Evolutionary conservation across 768 basidiomycete species (phyloP), one percentile per base, ranked within the genome.

Genomic region (Agrocybe pediades): DNA sequence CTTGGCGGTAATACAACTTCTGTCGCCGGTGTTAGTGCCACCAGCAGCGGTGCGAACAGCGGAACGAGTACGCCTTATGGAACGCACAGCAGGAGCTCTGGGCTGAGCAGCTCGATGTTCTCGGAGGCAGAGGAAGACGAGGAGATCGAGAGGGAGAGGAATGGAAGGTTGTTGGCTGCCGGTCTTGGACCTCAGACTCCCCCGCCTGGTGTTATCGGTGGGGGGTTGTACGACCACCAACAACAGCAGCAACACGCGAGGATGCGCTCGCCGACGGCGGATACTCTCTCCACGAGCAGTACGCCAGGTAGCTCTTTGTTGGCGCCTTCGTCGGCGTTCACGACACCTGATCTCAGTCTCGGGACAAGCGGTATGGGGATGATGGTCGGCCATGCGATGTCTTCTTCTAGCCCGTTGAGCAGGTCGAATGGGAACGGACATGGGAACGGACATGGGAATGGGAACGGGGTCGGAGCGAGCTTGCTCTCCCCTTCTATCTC

Each of bases 101-200:
- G 68, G 19, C 67, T 79, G 20, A 74, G 55, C 65, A 78, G 50
- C 64, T 82, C 67, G 65, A 76, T 68, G 62, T 83, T 71, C 70
- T 79, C 83, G 20, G 88, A 90, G 66, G 90, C 90, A 61, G 88
- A 92, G 9, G 90, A 92, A 57, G 88, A 90, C 19, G 89, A 86
- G 41, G 74, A 82, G 44, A 74, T 84, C 49, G 85, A 84, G 68
- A 71, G 79, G 70, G 85, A 86, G 57, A 67, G 70, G 52, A 64
- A 65, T 36, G 67, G 65, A 3, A 62, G 62, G 4, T 65, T 55
- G n/a, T 44, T 27, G 29, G 41, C 33, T 13, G 52, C 45, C n/a
- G 49, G 25, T 46, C 30, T 56, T 26, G 53, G 30, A 17, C 29
- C 29, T 13, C 40, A 40, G 30, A 40, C 44, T 8, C 48, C 36